Percentiles rank a stretch among this genome's conserved stretches.
Conservation (phyloP, 768 basidiomycete species). For the Postia placenta region DNA sequence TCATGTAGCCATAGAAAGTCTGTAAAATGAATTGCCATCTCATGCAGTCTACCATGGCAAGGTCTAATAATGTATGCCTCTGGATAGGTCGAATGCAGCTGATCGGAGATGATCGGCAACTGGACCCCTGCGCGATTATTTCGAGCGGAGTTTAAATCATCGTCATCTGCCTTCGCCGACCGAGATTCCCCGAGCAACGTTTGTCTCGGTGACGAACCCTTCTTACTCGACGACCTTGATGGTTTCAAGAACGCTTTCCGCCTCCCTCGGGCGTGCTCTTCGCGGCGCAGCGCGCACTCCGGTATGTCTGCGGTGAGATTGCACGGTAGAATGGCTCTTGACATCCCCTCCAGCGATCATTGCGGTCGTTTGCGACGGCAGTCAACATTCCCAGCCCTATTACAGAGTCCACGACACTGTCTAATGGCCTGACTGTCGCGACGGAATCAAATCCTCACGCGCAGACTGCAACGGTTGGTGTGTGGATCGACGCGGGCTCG, state of each 20-base stretch:
- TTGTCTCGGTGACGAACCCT: conserved; percentile 20
- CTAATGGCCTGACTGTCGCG: conserved; percentile 93
- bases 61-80: too few species aligned
- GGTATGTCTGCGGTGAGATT: conserved; percentile 22
- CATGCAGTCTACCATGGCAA: too few species aligned
- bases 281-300: conserved; percentile 31
- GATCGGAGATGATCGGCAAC: neutral
- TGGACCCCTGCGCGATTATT: neutral
- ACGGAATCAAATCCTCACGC: conserved; percentile 87
- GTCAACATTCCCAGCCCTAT: conserved; percentile 62
- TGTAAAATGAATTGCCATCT: too few species aligned
- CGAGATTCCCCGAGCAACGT: conserved; percentile 21
- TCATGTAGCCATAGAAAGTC: too few species aligned
- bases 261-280: conserved; percentile 36
- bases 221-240: conserved; percentile 31
- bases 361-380: conserved; percentile 73
- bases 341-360: conserved; percentile 30
- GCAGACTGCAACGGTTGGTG: conserved; percentile 96
- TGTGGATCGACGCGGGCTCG: conserved; percentile 98
- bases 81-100: too few species aligned
- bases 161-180: conserved; percentile 2
- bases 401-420: conserved; percentile 87
- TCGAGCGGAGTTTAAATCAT: conserved; percentile 1
- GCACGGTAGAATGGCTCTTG: neutral
- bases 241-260: conserved; percentile 41